A percentile compares a stretch with the other conserved stretches of the same genome.
Conservation (phyloP, 1,139 yeast genomes). For the Sugiyamaella castrensis region DNA sequence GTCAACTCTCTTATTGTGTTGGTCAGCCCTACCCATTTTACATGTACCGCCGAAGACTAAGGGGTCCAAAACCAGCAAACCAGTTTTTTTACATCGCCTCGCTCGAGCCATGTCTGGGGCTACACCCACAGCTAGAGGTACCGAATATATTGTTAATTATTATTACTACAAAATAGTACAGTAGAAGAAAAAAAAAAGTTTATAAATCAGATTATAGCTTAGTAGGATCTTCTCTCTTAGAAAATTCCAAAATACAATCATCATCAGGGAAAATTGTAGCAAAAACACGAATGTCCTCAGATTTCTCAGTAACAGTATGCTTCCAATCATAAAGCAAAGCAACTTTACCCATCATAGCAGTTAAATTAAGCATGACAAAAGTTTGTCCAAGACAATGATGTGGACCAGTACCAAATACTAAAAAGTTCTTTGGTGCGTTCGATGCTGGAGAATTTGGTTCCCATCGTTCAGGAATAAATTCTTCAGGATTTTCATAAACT, state of each 20-base stretch:
- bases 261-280: conserved; percentile 98
- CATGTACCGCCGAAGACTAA: too few species aligned
- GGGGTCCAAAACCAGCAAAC: too few species aligned
- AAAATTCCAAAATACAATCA: conserved; percentile 78
- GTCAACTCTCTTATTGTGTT: too few species aligned
- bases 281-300: conserved; percentile 91
- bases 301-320: conserved; percentile 76
- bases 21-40: too few species aligned
- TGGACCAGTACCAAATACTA: conserved; percentile 95
- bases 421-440: conserved; percentile 79
- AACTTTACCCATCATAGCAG: conserved; percentile 88
- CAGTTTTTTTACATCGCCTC: too few species aligned
- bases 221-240: conserved; percentile 24
- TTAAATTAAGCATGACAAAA: conserved; percentile 85
- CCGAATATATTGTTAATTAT: too few species aligned
- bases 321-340: conserved; percentile 72
- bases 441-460: conserved; percentile 56
- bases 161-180: too few species aligned
- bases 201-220: neutral
- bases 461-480: conserved; percentile 96
- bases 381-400: conserved; percentile 94
- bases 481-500: conserved; percentile 90
- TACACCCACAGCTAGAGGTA: too few species aligned
- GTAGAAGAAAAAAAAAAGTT: too few species aligned
- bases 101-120: too few species aligned